Base-by-base conservation (phyloP, 768 basidiomycete genomes). In the Xerocomellus intermedius region DNA sequence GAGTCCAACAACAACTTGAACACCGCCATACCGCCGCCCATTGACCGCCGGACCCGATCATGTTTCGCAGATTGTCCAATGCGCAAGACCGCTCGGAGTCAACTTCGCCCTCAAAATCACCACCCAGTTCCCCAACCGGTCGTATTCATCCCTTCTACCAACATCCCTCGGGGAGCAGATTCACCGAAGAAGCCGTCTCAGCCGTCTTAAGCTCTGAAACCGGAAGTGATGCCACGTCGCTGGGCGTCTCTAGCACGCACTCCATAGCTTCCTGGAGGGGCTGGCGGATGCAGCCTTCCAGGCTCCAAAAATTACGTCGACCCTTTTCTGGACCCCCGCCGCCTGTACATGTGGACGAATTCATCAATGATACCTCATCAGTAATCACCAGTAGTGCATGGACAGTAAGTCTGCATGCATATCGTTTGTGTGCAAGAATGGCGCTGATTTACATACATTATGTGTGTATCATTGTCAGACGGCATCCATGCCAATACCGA, bases 161-260 rank as follows among this genome's bases (percentile, higher is more conserved):
- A 13, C 57, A 60, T 19, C 50, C 60, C 28, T 60, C 62, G 13
- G 70, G 68, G 17, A 70, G 69, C 55, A 64, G 67, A 22, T 72
- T 70, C 48, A 62, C 50, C 22, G 69, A 70, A 17, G 66, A 61
- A 0, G 33, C 56, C 3, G 51, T 62, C 19, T 70, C 69, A 2
- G 69, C 55, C 0, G 50, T 71, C 42, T 46, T 65, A 36, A 67
- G 57, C 8, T 69, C 68, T 12, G 69, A 70, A 36, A 52, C 59
- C 1, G 68, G 58, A n/a, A 69, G 65, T 30, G 59, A 64, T 17
- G 39, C 48, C n/a, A 32, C 42, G 5, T 59, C 65, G 0, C 37
- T 57, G 4, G 49, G 44, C 17, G 33, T n/a, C 17, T 21, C 33
- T 4, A 64, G 53, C 44, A 21, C 42, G 21, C 30, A 42, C 4